Evolutionary conservation across 345 rosid genomes (phyloP).

Genomic region (Arabis alpina): DNA sequence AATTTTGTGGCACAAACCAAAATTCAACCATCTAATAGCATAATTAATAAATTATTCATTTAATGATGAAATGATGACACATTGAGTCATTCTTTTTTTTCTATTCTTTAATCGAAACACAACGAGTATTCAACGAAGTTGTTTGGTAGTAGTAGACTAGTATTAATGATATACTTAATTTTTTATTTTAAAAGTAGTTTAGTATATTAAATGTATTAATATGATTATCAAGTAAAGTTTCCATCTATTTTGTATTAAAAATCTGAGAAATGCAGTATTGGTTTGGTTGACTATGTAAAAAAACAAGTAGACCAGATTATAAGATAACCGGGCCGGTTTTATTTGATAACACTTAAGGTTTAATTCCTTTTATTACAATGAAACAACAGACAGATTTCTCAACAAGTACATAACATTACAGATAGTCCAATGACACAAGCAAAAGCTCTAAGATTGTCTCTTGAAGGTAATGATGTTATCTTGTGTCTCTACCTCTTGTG

Average conservation of each 20-base stretch:
- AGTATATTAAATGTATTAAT: no score
- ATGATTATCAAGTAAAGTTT: neutral
- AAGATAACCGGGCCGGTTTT: neutral
- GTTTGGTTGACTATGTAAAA: neutral
- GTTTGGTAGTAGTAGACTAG: neutral
- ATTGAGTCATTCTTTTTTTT: constrained; percentile 5
- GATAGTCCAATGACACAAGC: neutral
- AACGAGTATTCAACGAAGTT: neutral
- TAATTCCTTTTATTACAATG: constrained; percentile 12
- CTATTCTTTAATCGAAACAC: neutral
- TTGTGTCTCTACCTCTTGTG: constrained; percentile 10
- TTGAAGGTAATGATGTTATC: constrained; percentile 19
- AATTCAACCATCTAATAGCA: neutral
- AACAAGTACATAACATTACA: constrained; percentile 6
- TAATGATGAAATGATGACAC: constrained; percentile 10
- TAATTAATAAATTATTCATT: neutral
- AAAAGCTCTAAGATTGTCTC: constrained; percentile 6
- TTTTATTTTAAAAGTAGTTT: neutral
- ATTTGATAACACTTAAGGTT: neutral
- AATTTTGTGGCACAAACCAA: constrained; percentile 4
- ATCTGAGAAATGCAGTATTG: no score
- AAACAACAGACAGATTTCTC: constrained; percentile 2
- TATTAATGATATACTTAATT: neutral
- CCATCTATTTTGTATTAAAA: neutral
- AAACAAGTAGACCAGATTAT: neutral